phyloP scores from a whole-genome alignment of 1,284 basidiomycete species.

The Polyporus tsugae region DNA sequence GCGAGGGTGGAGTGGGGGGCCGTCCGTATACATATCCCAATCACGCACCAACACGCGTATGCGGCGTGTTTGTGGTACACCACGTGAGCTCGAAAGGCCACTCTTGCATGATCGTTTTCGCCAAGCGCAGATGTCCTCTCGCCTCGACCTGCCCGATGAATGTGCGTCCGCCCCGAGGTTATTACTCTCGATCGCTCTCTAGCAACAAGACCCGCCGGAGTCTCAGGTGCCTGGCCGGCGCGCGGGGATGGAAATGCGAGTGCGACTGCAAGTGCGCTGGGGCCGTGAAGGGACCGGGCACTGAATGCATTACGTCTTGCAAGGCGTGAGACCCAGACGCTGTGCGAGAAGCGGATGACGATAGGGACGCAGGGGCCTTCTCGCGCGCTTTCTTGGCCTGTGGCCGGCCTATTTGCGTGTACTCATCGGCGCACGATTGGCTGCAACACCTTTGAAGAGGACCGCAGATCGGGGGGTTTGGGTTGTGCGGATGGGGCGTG shows the following conservation, averaged over 20 bases:
- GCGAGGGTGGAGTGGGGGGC: neutral
- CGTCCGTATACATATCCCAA: constrained; percentile 34
- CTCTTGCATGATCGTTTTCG: constrained; percentile 25
- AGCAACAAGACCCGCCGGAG: no score
- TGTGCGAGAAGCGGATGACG: constrained; percentile 11
- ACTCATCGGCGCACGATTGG: constrained; percentile 9
- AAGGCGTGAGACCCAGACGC: constrained; percentile 19
- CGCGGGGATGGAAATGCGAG: neutral
- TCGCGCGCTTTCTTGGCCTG: constrained; percentile 6
- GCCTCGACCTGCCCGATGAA: neutral
- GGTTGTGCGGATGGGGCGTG: neutral
- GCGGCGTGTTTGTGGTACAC: constrained; percentile 38
- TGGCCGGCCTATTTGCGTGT: constrained; percentile 18
- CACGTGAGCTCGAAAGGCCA: constrained; percentile 30
- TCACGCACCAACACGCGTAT: constrained; percentile 38
- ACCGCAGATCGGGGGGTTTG: constrained; percentile 9
- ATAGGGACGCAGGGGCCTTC: neutral
- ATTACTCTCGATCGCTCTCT: neutral
- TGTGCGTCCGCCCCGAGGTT: neutral
- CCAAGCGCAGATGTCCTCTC: constrained; percentile 3
- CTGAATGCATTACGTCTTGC: constrained; percentile 15
- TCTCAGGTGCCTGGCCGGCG: neutral
- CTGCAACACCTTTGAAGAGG: neutral
- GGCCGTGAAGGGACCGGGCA: neutral
- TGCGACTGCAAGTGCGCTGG: neutral